Conservation (phyloP, 228 moss, liverwort and hornwort species). For the Sphagnum fallax region DNA sequence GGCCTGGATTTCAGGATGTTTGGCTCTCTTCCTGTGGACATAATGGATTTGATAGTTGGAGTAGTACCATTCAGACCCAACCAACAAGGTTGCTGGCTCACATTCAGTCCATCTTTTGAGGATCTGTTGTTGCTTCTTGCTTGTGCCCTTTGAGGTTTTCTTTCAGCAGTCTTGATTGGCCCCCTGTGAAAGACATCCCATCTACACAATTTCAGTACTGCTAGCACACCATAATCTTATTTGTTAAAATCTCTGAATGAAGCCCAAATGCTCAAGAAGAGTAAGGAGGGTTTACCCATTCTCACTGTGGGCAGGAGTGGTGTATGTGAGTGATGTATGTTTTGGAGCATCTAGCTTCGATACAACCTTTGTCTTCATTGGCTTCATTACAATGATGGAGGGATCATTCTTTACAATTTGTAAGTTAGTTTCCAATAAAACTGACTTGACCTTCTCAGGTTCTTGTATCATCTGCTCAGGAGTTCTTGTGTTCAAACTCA, state of each 20-base stretch:
- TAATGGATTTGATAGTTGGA: too few relatives aligned
- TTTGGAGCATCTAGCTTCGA: slow-evolving; percentile 5
- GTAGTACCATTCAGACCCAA: too few relatives aligned
- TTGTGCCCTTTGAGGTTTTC: slow-evolving; percentile 5
- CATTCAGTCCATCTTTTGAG: background rate
- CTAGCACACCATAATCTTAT: too few relatives aligned
- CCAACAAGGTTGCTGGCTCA: too few relatives aligned
- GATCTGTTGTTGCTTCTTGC: slow-evolving; percentile 13
- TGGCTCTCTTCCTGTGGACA: background rate
- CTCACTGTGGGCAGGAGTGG: slow-evolving; percentile 5
- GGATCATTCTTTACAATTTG: slow-evolving; percentile 4
- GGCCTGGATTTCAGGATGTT: slow-evolving; percentile 8
- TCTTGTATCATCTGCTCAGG: slow-evolving; percentile 5
- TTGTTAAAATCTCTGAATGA: too few relatives aligned
- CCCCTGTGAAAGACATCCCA: slow-evolving; percentile 3
- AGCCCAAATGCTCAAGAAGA: too few relatives aligned
- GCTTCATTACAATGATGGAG: too few relatives aligned
- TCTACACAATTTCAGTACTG: too few relatives aligned
- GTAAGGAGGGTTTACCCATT: slow-evolving; percentile 9
- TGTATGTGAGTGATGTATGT: slow-evolving; percentile 1
- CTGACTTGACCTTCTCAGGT: background rate
- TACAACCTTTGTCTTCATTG: too few relatives aligned
- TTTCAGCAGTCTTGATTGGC: slow-evolving; percentile 14
- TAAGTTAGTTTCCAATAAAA: slow-evolving; percentile 10
- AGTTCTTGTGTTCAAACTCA: slow-evolving; percentile 1